Evolutionary conservation across 371 early-diverging fungal species (phyloP).

Genomic region (Coemansia sp.): DNA sequence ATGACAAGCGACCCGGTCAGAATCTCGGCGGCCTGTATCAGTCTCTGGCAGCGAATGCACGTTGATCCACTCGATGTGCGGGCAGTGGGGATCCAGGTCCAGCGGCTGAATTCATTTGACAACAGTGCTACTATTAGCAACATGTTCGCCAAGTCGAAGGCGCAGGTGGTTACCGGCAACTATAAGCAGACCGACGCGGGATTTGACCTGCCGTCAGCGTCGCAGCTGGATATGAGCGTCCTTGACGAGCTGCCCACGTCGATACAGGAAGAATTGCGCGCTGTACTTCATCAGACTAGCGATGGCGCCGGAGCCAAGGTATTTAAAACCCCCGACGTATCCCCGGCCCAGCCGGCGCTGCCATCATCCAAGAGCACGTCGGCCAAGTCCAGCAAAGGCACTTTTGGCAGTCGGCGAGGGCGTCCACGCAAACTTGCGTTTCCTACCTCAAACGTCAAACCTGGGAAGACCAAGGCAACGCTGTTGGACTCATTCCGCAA

Average conservation of each 20-base stretch:
- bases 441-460: background rate
- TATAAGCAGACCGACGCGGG: background rate
- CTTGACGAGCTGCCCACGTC: slow-evolving; percentile 34
- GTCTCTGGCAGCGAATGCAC: slow-evolving; percentile 53
- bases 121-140: slow-evolving; percentile 8
- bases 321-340: background rate
- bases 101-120: slow-evolving; percentile 49
- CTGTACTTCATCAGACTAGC: slow-evolving; percentile 12
- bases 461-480: slow-evolving; percentile 2
- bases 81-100: slow-evolving; percentile 64
- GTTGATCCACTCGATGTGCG: slow-evolving; percentile 60
- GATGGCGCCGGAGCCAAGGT: background rate
- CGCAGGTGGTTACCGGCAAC: background rate
- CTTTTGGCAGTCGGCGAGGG: slow-evolving; percentile 11
- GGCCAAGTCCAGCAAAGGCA: background rate
- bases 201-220: slow-evolving; percentile 26
- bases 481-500: slow-evolving; percentile 34
- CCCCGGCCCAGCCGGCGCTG: background rate
- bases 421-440: slow-evolving; percentile 25
- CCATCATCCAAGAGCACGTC: slow-evolving; percentile 3
- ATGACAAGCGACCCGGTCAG: slow-evolving; percentile 54
- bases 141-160: slow-evolving; percentile 25
- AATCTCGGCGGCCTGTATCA: slow-evolving; percentile 53
- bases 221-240: slow-evolving; percentile 37
- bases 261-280: slow-evolving; percentile 34